Base-by-base conservation (phyloP, 2,329 filamentous ascomycete species). In the Hymenoscyphus linearis region DNA sequence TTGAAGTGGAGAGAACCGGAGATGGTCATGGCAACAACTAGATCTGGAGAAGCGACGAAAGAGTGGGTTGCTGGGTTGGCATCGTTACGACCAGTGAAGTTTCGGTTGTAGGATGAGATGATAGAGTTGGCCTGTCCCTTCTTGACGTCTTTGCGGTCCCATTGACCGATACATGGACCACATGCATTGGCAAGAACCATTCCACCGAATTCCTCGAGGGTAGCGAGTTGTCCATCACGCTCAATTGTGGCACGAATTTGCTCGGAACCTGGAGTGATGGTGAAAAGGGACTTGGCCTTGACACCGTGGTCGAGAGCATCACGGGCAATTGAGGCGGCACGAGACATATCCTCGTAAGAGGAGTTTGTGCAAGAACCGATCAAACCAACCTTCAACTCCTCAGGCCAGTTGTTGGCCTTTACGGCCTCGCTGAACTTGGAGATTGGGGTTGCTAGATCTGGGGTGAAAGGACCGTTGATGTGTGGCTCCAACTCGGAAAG, bases 301-400 rank as follows among this genome's bases (percentile, higher is more conserved):
- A 99, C 73, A 66, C 95, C 95, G 76, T 97, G 93, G 76, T 90
- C 81, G 70, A 97, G 85, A 68, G 95, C 95, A 75, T 98, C 92
- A 70, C 87, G 87, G 67, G 91, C 93, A 75, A 98, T 96, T 64
- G 90, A 92, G 65, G 93, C 93, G 68, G 89, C 91, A 68, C 95
- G 91, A 71, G 87, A 89, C 93, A 98, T 98, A 74, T 98, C 95
- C 81, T 88, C 85, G 72, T 87, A 88, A 12, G 84, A 87, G 36
- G 83, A 86, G 86, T 99, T 99, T 72, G 95, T 99, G 90, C 95
- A 99, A 72, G 93, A 97, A 70, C 95, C 95, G 73, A 99, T 98
- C 62, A 99, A 82, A 74, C 93, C 93, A 69, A 96, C 95, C 82
- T 96, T 97, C 73, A 99, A 84, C 75, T 96, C 92, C 78, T 95